Evolutionary conservation across 2,329 filamentous ascomycete species (phyloP), one percentile per base, ranked within the genome.

Genomic region (Cladophialophora psammophila): DNA sequence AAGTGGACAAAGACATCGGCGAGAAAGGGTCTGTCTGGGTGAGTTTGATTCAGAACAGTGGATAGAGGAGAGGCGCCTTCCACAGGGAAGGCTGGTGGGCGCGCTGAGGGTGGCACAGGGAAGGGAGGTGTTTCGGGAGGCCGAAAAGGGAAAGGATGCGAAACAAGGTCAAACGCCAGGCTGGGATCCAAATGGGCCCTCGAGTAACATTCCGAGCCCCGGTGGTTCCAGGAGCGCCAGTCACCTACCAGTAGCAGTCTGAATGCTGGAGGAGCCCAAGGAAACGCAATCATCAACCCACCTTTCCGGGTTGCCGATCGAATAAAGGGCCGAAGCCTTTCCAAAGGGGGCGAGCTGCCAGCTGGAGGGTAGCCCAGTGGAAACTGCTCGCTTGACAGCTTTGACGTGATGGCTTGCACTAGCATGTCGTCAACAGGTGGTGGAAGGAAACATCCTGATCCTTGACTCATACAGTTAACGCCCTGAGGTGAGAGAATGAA

Each of bases 121-220:
- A 50, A 65, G 54, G 65, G 66, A 66, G 65, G 60, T 68, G 68
- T 70, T 70, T 70, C 68, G 68, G 36, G 55, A 60, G 15, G 52
- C 68, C 68, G 15, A 68, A 68, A 62, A 38, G 35, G 66, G 68
- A 35, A 68, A 68, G 48, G 60, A 60, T 54, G 55, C 62, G 36
- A 48, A 54, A 45, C 52, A 32, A 40, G 60, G 55, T 66, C 58
- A 65, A 65, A 66, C 65, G 64, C 58, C 45, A 50, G 61, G 60
- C 48, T 59, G 45, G 9, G 45, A 10, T 26, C 45, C 45, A 50
- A 50, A 50, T 50, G 45, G 45, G 45, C 18, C 45, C 45, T 26
- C 8, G 45, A 55, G 53, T 55, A 26, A 55, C 34, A 34, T 55
- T 55, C 53, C 32, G 53, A 36, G 31, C 53, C 53, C 32, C 9